Conservation (phyloP, 1,139 yeast species). For the Saccharomyces pastorianus region DNA sequence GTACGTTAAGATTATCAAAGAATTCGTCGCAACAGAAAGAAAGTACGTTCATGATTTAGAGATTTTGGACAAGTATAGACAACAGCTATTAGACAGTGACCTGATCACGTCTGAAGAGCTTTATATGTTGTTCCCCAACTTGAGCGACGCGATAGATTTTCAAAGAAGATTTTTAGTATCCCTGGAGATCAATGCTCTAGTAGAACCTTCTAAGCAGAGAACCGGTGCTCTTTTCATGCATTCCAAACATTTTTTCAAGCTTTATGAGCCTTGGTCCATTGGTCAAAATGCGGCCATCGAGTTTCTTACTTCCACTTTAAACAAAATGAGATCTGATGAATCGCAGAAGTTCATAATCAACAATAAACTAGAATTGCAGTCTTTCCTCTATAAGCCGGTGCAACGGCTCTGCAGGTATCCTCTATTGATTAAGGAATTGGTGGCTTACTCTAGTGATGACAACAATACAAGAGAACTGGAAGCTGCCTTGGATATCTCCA, state of each 20-base stretch:
- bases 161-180: slow-evolving; percentile 87
- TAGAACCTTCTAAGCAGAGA: slow-evolving; percentile 69
- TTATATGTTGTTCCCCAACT: slow-evolving; percentile 78
- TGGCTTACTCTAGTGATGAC: slow-evolving; percentile 49
- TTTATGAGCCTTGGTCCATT: slow-evolving; percentile 85
- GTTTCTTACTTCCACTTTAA: slow-evolving; percentile 49
- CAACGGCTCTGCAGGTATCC: slow-evolving; percentile 95
- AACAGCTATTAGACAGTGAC: slow-evolving; percentile 58
- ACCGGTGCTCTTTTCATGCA: slow-evolving; percentile 82
- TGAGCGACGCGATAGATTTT: slow-evolving; percentile 77
- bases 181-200: slow-evolving; percentile 75
- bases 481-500: slow-evolving; percentile 60
- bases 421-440: slow-evolving; percentile 62
- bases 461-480: slow-evolving; percentile 61
- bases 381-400: slow-evolving; percentile 85
- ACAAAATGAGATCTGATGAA: slow-evolving; percentile 20
- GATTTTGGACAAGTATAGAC: slow-evolving; percentile 56
- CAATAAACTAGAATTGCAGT: slow-evolving; percentile 83
- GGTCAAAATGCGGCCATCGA: slow-evolving; percentile 84
- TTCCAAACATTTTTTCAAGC: slow-evolving; percentile 75
- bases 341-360: slow-evolving; percentile 45
- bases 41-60: slow-evolving; percentile 89
- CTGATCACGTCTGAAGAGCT: slow-evolving; percentile 71
- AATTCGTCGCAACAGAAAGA: slow-evolving; percentile 81
- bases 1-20: slow-evolving; percentile 60